A percentile compares a stretch with the other conserved stretches of the same genome.
These are phyloP conservation scores for Ampelocalamus luodianensis DNA, from an alignment of 176 grass and related monocot species.

Conservation along the genomic window DNA sequence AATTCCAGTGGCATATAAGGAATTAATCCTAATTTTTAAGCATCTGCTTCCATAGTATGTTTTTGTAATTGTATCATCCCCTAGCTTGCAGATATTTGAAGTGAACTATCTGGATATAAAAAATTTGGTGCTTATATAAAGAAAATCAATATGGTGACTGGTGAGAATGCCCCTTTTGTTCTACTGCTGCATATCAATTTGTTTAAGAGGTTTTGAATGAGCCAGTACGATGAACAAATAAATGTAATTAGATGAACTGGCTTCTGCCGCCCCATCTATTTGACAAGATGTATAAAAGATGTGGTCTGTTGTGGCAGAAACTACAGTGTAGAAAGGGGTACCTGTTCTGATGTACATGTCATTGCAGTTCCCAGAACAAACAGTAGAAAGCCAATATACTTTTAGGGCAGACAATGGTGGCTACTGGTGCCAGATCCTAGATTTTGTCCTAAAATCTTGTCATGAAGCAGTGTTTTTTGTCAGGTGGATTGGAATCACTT, in stretches of 20 bases:
- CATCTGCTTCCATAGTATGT: slow-evolving; percentile 2
- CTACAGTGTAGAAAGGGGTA: slow-evolving; percentile 14
- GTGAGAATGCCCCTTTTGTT: neutral
- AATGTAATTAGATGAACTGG: neutral
- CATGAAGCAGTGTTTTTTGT: slow-evolving; percentile 40
- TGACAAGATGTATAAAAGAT: slow-evolving; percentile 40
- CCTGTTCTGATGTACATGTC: slow-evolving; percentile 37
- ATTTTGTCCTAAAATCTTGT: slow-evolving; percentile 56
- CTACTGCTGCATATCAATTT: neutral
- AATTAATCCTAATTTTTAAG: neutral
- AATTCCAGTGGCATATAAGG: no score
- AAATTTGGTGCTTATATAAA: slow-evolving; percentile 54
- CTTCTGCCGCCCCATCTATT: slow-evolving; percentile 8
- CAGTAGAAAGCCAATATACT: slow-evolving; percentile 16
- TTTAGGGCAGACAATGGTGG: slow-evolving; percentile 33
- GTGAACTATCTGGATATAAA: slow-evolving; percentile 53
- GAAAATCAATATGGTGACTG: slow-evolving; percentile 34
- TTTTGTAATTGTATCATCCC: slow-evolving; percentile 28
- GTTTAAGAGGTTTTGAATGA: neutral
- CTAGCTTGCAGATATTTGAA: slow-evolving; percentile 50
- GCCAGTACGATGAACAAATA: neutral
- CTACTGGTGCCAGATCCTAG: slow-evolving; percentile 41
- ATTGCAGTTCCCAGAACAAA: slow-evolving; percentile 11
- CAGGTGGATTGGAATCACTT: slow-evolving; percentile 35
- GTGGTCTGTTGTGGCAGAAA: slow-evolving; percentile 16